These are phyloP conservation scores for Multifurca ochricompacta DNA, from an alignment of 768 basidiomycete genomes.

Conservation along the genomic window DNA sequence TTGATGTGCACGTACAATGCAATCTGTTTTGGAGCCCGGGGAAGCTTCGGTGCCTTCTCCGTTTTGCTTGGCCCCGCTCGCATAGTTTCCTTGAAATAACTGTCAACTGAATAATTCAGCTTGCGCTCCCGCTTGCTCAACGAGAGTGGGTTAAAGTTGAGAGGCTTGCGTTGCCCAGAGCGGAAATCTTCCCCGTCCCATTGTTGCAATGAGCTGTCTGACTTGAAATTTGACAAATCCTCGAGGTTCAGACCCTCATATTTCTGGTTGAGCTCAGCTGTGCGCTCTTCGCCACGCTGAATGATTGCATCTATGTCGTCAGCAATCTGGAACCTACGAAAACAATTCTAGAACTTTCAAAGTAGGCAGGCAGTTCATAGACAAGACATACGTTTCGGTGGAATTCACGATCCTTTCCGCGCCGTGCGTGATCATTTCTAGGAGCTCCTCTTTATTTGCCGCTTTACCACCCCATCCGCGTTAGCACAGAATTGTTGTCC, in stretches of 20 bases:
- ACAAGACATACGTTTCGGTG: conserved; percentile 49
- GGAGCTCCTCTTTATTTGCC: conserved; percentile 88
- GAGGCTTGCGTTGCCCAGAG: conserved; percentile 58
- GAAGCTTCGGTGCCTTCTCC: conserved; percentile 76
- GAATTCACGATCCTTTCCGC: conserved; percentile 94
- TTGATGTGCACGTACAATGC: conserved; percentile 46
- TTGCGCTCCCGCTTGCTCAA: conserved; percentile 92
- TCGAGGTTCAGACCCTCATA: conserved; percentile 92
- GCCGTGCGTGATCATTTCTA: conserved; percentile 98
- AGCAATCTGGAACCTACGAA: conserved; percentile 58
- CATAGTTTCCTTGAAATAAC: conserved; percentile 90
- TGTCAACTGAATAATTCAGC: conserved; percentile 89
- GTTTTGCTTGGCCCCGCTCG: conserved; percentile 70
- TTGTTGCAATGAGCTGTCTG: conserved; percentile 82
- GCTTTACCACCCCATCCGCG: conserved; percentile 36
- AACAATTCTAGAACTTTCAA: background rate
- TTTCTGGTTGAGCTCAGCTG: conserved; percentile 79
- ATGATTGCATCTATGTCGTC: conserved; percentile 96
- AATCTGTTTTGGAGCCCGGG: conserved; percentile 84
- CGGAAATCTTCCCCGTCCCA: conserved; percentile 97
- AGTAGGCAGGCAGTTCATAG: conserved; percentile 6
- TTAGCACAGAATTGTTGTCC: background rate
- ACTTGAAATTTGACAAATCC: conserved; percentile 95
- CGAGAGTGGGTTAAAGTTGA: conserved; percentile 73
- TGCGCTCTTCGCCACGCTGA: conserved; percentile 82